Conservation (phyloP, 129 eudicot genomes). For the Helianthus tuberosus region DNA sequence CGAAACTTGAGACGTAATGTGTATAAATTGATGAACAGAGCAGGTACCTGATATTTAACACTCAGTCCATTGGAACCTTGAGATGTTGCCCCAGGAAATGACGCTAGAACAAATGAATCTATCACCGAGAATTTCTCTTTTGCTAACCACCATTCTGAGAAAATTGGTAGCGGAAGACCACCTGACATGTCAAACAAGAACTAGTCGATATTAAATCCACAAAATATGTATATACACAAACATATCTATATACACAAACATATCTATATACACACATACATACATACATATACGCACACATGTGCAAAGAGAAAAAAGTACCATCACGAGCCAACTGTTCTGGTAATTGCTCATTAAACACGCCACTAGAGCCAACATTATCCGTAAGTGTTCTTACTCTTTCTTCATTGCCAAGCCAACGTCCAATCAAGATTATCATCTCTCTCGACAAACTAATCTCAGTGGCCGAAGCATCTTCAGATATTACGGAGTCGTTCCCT, state of each 20-base stretch:
- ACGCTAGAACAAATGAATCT: conserved; percentile 70
- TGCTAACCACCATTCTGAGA: conserved; percentile 97
- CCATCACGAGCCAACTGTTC: conserved; percentile 97
- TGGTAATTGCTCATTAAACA: conserved; percentile 63
- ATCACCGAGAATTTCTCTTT: conserved; percentile 80
- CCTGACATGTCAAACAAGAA: conserved; percentile 44
- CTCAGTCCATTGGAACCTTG: conserved; percentile 93
- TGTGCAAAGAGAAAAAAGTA: conserved; percentile 28
- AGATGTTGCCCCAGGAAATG: conserved; percentile 81
- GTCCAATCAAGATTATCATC: conserved; percentile 65
- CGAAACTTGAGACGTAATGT: not conserved
- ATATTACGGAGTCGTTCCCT: conserved; percentile 50
- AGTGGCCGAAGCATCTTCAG: conserved; percentile 68
- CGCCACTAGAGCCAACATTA: conserved; percentile 39
- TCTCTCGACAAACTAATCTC: conserved; percentile 86
- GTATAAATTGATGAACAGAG: not conserved
- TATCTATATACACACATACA: not conserved
- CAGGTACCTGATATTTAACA: conserved; percentile 77
- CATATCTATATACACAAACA: too few relatives aligned
- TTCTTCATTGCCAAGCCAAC: conserved; percentile 90
- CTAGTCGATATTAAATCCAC: not conserved
- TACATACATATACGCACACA: not conserved
- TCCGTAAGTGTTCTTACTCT: conserved; percentile 52
- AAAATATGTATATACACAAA: not conserved
- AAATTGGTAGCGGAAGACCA: conserved; percentile 81